Conservation (phyloP, 768 basidiomycete genomes). For the Chalciporus piperatus region DNA sequence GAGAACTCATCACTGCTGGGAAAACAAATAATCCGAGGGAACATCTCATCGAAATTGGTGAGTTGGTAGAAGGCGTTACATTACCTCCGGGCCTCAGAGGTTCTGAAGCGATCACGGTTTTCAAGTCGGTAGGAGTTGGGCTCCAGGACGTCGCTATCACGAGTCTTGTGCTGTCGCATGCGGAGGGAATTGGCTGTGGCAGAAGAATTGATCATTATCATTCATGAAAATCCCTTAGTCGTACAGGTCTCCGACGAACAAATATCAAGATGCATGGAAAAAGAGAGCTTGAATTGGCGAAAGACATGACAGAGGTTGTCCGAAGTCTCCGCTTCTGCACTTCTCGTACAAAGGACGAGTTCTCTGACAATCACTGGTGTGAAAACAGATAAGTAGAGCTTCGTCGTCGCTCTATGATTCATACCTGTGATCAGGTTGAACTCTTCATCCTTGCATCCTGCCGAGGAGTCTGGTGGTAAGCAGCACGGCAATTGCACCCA, state of each 20-base stretch:
- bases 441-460: too few species aligned
- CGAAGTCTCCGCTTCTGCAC: too few species aligned
- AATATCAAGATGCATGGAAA: background rate
- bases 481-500: too few species aligned
- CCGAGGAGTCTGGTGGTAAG: too few species aligned
- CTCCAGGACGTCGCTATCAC: constrained; percentile 88
- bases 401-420: too few species aligned
- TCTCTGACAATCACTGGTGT: too few species aligned
- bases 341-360: too few species aligned
- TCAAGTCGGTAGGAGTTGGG: constrained; percentile 87
- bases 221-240: constrained; percentile 1
- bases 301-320: too few species aligned
- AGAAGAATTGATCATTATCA: constrained; percentile 48
- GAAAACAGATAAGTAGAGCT: too few species aligned
- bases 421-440: too few species aligned
- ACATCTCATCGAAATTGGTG: constrained; percentile 67
- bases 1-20: constrained; percentile 62
- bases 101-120: constrained; percentile 62
- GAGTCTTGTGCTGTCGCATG: constrained; percentile 59
- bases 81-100: constrained; percentile 11
- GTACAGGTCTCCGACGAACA: background rate
- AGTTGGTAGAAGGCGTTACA: constrained; percentile 40
- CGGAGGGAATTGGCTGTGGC: constrained; percentile 53
- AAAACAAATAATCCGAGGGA: constrained; percentile 39
- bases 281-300: too few species aligned